A percentile compares a stretch with the other conserved stretches of the same genome.
Conservation (phyloP, 768 basidiomycete species). For the Suillus ampliporus region DNA sequence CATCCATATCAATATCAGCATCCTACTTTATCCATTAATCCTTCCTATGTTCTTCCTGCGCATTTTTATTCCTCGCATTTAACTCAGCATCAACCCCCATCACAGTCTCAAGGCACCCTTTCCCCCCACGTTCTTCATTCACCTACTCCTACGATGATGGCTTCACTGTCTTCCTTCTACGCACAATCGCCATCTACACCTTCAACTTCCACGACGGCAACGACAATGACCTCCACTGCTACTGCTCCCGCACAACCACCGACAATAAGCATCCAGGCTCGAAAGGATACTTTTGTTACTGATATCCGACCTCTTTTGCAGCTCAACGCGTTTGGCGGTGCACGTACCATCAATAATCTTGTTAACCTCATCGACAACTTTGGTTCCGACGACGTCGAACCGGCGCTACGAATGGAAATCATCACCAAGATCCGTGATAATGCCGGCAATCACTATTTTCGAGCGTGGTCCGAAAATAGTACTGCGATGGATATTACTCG, state of each 20-base stretch:
- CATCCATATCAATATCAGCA: constrained; percentile 47
- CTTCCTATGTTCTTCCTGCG: constrained; percentile 43
- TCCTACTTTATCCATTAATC: constrained; percentile 49
- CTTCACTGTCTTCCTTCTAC: constrained; percentile 46
- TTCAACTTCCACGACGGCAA: constrained; percentile 19
- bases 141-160: constrained; percentile 46
- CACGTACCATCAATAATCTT: constrained; percentile 68
- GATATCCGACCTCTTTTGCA: constrained; percentile 63
- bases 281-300: constrained; percentile 57
- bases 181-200: constrained; percentile 31
- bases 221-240: constrained; percentile 29
- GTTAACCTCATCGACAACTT: constrained; percentile 62
- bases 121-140: constrained; percentile 74
- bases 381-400: constrained; percentile 68
- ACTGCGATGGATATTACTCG: constrained; percentile 78
- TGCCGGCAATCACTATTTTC: constrained; percentile 86
- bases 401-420: constrained; percentile 71
- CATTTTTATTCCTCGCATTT: constrained; percentile 42
- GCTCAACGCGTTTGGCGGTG: constrained; percentile 66
- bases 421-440: constrained; percentile 82
- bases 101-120: constrained; percentile 63
- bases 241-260: constrained; percentile 33
- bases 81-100: constrained; percentile 24
- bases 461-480: constrained; percentile 83
- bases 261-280: constrained; percentile 53